phyloP scores from a whole-genome alignment of 2,329 filamentous ascomycete genomes.

The Pestalotiopsis sp. region DNA sequence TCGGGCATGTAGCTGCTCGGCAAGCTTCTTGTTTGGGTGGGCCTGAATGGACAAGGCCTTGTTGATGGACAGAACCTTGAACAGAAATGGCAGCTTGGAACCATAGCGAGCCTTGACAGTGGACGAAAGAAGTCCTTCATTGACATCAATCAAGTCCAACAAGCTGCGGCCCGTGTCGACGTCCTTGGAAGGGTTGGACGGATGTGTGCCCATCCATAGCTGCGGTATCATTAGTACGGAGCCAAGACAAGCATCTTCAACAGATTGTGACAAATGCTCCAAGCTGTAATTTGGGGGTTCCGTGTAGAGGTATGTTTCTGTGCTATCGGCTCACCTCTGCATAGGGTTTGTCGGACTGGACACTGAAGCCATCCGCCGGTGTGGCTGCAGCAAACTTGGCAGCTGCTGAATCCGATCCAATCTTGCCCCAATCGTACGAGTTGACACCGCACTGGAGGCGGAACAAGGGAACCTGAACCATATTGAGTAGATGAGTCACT shows the following conservation, averaged over 20 bases:
- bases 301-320: neutral
- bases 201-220: slow-evolving; percentile 99
- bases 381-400: slow-evolving; percentile 89
- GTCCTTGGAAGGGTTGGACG: slow-evolving; percentile 92
- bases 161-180: slow-evolving; percentile 81
- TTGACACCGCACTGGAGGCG: slow-evolving; percentile 91
- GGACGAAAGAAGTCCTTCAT: slow-evolving; percentile 77
- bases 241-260: neutral
- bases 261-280: neutral
- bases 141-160: slow-evolving; percentile 85
- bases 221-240: slow-evolving; percentile 37
- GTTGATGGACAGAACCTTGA: slow-evolving; percentile 95
- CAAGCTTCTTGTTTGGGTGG: slow-evolving; percentile 93
- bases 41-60: slow-evolving; percentile 98
- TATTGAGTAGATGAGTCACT: neutral
- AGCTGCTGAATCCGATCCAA: slow-evolving; percentile 83
- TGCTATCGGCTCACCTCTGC: slow-evolving; percentile 68
- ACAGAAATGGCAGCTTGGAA: slow-evolving; percentile 87
- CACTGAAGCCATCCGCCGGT: slow-evolving; percentile 70
- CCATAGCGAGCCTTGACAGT: slow-evolving; percentile 76
- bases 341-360: slow-evolving; percentile 89
- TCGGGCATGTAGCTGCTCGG: slow-evolving; percentile 81
- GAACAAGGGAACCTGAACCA: slow-evolving; percentile 73
- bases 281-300: neutral
- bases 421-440: slow-evolving; percentile 99